Base-by-base conservation (phyloP, 1,284 basidiomycete species). In the Ustanciosporium gigantosporum region DNA sequence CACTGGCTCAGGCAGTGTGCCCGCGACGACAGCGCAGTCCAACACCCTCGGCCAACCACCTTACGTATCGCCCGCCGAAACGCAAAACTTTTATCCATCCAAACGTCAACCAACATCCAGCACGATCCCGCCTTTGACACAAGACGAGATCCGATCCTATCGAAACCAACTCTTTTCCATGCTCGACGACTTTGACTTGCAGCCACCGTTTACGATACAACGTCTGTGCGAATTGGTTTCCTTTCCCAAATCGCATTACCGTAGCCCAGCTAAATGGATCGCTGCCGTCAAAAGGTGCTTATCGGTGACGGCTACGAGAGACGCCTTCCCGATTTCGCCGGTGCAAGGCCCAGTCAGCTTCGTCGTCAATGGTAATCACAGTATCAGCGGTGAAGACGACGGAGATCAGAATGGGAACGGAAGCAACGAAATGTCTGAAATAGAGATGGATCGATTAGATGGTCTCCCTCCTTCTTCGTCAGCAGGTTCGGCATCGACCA, bases 191-290 rank as follows among this genome's bases (percentile, higher is more conserved):
- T 68, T 68, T 47, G 66, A 68, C 44, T 15, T 40, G 2, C 58
- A 68, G 40, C 66, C 68, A 11, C 68, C 68, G 11, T 70, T 70
- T 39, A 70, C 68, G 20, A 66, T 70, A 29, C 68, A 70, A 32
- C 56, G 68, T 2, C 43, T 70, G 4, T 47, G 46, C 34, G 68
- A 68, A 31, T 43, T 70, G 1, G 37, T 66, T 9, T 24, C 66
- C 4, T 6, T 21, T 2, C 68, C 68, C 0, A 46, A 38, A 2
- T 7, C 9, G 40, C 60, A 68, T 38, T 62, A 67, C 41, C 36
- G 34, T 11, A 32, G 25, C 4, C 37, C 36, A 1, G 2, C 15
- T 14, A 68, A 70, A 29, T 70, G 64, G 49, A 19, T 66, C 9
- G 15, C 27, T 3, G 66, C 66, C 3, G 19, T 68, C 14, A 45